phyloP scores from a whole-genome alignment of 2,329 filamentous ascomycete genomes.

The Cytospora piceae region DNA sequence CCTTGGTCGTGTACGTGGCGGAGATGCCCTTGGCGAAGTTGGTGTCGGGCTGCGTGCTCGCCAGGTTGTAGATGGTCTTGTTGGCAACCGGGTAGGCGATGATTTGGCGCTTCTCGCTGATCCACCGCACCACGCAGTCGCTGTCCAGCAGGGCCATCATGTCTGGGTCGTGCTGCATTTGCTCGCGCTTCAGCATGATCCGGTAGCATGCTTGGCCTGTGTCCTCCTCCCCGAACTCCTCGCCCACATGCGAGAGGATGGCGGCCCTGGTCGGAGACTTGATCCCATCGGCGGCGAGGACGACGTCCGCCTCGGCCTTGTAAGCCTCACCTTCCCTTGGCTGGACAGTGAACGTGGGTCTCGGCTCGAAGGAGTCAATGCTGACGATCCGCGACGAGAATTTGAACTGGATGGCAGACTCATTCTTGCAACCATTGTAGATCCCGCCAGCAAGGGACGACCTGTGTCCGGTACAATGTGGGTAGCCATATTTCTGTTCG shows the following conservation, averaged over 20 bases:
- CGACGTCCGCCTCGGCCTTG: constrained; percentile 56
- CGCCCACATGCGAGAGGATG: constrained; percentile 58
- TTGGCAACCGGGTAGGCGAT: constrained; percentile 76
- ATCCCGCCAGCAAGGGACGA: constrained; percentile 70
- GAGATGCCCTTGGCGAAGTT: constrained; percentile 62
- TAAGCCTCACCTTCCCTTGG: constrained; percentile 60
- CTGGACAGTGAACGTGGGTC: constrained; percentile 61
- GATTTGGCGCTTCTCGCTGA: constrained; percentile 74
- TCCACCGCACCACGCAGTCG: constrained; percentile 73
- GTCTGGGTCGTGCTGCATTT: constrained; percentile 68
- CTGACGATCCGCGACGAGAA: constrained; percentile 62
- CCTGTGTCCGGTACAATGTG: constrained; percentile 81
- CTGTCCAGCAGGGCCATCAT: constrained; percentile 68
- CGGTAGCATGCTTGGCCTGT: constrained; percentile 79
- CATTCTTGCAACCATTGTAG: constrained; percentile 68
- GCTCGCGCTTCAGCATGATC: constrained; percentile 72
- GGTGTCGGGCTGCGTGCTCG: constrained; percentile 63
- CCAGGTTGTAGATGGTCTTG: constrained; percentile 68
- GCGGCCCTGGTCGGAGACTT: constrained; percentile 55
- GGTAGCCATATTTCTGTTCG: constrained; percentile 68
- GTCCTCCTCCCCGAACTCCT: constrained; percentile 62
- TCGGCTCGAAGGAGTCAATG: constrained; percentile 62
- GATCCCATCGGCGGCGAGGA: constrained; percentile 60
- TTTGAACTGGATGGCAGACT: constrained; percentile 68
- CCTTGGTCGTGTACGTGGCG: constrained; percentile 65